phyloP scores from a whole-genome alignment of 768 basidiomycete species.

The Phylloporus sp. region DNA sequence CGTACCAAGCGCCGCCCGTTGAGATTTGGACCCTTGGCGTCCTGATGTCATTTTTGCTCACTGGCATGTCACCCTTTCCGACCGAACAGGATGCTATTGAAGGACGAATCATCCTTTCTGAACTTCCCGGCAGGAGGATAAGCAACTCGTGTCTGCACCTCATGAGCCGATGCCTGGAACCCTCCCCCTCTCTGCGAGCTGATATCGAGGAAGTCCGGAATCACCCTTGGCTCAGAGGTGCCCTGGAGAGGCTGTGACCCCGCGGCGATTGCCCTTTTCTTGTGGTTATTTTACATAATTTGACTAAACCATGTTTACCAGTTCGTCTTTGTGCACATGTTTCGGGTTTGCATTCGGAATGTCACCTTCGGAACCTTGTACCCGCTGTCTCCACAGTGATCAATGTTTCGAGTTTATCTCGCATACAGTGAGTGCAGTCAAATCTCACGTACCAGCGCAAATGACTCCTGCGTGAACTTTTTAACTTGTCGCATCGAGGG shows the following conservation, averaged over 20 bases:
- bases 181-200: conserved; percentile 75
- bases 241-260: conserved; percentile 20
- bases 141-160: conserved; percentile 54
- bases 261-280: conserved; percentile 8
- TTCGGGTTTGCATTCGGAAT: conserved; percentile 1
- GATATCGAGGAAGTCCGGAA: conserved; percentile 75
- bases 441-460: not conserved
- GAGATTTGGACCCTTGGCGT: conserved; percentile 97
- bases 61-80: conserved; percentile 90
- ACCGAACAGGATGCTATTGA: conserved; percentile 76
- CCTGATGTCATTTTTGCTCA: conserved; percentile 89
- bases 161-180: conserved; percentile 77
- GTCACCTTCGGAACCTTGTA: not conserved
- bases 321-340: conserved; percentile 12
- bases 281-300: conserved; percentile 7
- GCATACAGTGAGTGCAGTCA: not conserved
- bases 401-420: not conserved
- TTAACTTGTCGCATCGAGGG: not conserved
- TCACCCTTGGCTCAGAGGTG: conserved; percentile 73
- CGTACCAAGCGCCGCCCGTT: conserved; percentile 89
- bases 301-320: conserved; percentile 7
- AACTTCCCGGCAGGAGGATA: conserved; percentile 34
- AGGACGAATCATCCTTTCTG: conserved; percentile 55
- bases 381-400: not conserved
- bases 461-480: not conserved